A percentile compares a stretch with the other conserved stretches of the same genome.
Conservation (phyloP, 805 yeast genomes). For the Kazachstania viticola region DNA sequence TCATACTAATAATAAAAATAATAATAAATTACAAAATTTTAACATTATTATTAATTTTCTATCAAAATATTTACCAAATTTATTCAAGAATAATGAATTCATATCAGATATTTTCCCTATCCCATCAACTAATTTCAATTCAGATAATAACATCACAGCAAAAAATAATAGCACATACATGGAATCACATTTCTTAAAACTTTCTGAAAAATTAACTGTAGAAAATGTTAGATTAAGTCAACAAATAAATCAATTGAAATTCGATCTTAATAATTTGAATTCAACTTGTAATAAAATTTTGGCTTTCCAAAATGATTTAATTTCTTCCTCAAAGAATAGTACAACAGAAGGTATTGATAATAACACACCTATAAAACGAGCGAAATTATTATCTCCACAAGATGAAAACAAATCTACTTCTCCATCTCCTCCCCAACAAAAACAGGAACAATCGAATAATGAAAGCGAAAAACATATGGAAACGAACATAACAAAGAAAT, state of each 20-base stretch:
- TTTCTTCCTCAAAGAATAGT: slow-evolving; percentile 5
- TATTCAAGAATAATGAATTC: slow-evolving; percentile 16
- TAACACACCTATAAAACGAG: no score
- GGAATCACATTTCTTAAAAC: slow-evolving; percentile 14
- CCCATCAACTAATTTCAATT: not conserved
- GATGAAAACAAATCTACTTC: not conserved
- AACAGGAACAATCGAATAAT: no score
- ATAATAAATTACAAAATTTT: slow-evolving; percentile 17
- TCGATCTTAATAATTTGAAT: slow-evolving; percentile 17
- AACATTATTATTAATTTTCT: slow-evolving; percentile 20
- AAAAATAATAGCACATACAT: slow-evolving; percentile 1
- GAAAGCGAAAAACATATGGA: no score
- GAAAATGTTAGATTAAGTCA: slow-evolving; percentile 23
- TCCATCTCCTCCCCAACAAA: no score
- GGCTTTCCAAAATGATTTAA: slow-evolving; percentile 15
- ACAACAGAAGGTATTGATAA: no score
- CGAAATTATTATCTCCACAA: slow-evolving; percentile 10
- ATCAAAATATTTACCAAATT: slow-evolving; percentile 21
- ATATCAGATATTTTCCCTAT: not conserved
- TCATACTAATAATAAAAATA: slow-evolving; percentile 17
- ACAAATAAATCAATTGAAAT: slow-evolving; percentile 19
- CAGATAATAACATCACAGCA: not conserved
- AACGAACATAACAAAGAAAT: no score
- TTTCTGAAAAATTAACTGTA: slow-evolving; percentile 20
- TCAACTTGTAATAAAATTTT: slow-evolving; percentile 20